Evolutionary conservation across 2,329 filamentous ascomycete genomes (phyloP).

Genomic region (Fonsecaea nubica): DNA sequence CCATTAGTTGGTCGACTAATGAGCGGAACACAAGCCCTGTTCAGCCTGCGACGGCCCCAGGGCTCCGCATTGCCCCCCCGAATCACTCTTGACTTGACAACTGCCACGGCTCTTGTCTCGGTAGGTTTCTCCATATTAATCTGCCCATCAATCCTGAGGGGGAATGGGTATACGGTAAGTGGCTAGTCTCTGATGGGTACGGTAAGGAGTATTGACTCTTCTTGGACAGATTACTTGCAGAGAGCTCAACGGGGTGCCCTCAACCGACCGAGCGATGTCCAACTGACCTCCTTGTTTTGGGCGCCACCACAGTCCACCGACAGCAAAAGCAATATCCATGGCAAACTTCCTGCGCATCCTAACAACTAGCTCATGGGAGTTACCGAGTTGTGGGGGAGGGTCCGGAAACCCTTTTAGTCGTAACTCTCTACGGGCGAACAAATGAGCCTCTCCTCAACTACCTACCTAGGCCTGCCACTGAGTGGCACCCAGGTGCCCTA

Average conservation of each 20-base stretch:
- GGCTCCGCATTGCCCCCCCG: not conserved
- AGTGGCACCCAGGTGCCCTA: too few species aligned
- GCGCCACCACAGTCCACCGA: not conserved
- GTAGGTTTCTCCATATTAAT: conserved; percentile 4
- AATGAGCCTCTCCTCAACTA: not conserved
- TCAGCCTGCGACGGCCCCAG: conserved; percentile 6
- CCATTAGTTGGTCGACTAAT: conserved; percentile 5
- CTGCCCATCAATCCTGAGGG: not conserved
- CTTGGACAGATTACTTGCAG: not conserved
- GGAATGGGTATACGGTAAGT: not conserved
- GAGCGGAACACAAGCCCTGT: not conserved
- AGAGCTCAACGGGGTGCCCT: not conserved
- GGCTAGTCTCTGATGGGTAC: not conserved
- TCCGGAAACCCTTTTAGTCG: not conserved
- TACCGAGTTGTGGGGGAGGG: conserved; percentile 22
- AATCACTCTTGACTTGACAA: not conserved
- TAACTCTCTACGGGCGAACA: not conserved
- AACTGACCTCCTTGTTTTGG: not conserved
- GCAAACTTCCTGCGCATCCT: not conserved
- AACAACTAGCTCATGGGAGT: conserved; percentile 10
- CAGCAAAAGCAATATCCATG: not conserved
- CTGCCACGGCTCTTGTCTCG: conserved; percentile 1
- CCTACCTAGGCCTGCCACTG: too few species aligned
- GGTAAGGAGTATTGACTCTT: not conserved
- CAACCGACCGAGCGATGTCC: not conserved